Percentiles rank a stretch among this genome's conserved stretches.
Conservation (phyloP, 1,284 basidiomycete species). For the Leccinum solheimii region DNA sequence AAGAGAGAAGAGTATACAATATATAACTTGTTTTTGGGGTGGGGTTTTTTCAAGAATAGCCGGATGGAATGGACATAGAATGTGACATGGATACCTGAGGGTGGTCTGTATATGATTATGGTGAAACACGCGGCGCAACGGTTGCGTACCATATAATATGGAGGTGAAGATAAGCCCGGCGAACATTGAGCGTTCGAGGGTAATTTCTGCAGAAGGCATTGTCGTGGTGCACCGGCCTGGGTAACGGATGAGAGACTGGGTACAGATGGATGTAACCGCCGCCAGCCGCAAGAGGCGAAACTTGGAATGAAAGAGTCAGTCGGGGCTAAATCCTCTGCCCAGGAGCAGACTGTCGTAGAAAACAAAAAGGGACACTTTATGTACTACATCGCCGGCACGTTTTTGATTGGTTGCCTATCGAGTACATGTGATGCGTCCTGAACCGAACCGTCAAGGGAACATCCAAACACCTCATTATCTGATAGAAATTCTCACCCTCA, state of each 20-base stretch:
- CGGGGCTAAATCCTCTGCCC: background rate
- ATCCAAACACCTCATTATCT: background rate
- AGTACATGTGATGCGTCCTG: background rate
- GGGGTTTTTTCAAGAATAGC: background rate
- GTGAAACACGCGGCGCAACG: background rate
- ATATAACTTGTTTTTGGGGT: slow-evolving; percentile 1
- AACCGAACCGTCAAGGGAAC: background rate
- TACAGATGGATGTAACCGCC: background rate
- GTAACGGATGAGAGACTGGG: background rate
- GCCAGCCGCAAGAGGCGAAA: background rate
- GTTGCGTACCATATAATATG: slow-evolving; percentile 3
- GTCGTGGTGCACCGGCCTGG: background rate
- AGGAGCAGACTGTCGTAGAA: background rate
- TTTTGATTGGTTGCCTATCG: background rate
- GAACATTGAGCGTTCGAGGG: slow-evolving; percentile 6
- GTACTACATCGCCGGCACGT: background rate
- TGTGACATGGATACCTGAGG: background rate
- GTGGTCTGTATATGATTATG: background rate
- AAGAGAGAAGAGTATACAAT: slow-evolving; percentile 4
- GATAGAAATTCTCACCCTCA: background rate
- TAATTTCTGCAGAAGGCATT: background rate
- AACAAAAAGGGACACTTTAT: background rate
- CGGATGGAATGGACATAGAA: slow-evolving; percentile 4
- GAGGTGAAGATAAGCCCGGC: slow-evolving; percentile 1
- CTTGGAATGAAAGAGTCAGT: background rate